phyloP scores from a whole-genome alignment of 1,284 basidiomycete species.

The Leccinum ponderosum region DNA sequence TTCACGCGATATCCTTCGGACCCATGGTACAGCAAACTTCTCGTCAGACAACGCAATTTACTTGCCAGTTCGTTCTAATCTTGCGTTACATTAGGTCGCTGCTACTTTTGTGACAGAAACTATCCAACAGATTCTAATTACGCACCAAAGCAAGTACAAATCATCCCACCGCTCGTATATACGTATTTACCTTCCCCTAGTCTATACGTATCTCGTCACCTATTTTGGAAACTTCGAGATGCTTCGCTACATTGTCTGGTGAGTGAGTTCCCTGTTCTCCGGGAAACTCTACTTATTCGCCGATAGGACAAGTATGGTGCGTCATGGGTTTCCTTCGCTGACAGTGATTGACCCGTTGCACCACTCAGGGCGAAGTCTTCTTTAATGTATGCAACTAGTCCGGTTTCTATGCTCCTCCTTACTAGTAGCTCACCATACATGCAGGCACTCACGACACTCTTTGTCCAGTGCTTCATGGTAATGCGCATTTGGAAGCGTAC shows the following conservation, averaged over 20 bases:
- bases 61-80: neutral
- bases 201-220: constrained; percentile 55
- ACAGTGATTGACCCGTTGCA: constrained; percentile 1
- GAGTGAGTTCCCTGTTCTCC: constrained; percentile 14
- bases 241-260: constrained; percentile 49
- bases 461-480: constrained; percentile 38
- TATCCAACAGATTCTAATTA: constrained; percentile 54
- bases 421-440: neutral
- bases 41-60: constrained; percentile 35
- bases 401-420: neutral
- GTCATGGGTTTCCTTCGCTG: constrained; percentile 12
- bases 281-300: neutral
- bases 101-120: constrained; percentile 51
- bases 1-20: constrained; percentile 51
- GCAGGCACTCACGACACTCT: constrained; percentile 33
- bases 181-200: constrained; percentile 29
- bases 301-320: constrained; percentile 43
- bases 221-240: constrained; percentile 42
- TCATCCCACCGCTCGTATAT: neutral
- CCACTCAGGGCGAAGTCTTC: constrained; percentile 35
- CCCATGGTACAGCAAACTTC: constrained; percentile 42
- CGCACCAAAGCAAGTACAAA: constrained; percentile 46
- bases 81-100: constrained; percentile 38
- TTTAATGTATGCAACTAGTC: constrained; percentile 29
- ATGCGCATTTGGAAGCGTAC: constrained; percentile 29